Percentiles rank a stretch among this genome's conserved stretches.
phyloP scores from a whole-genome alignment of 768 basidiomycete genomes.

The Dioszegia crocea region DNA sequence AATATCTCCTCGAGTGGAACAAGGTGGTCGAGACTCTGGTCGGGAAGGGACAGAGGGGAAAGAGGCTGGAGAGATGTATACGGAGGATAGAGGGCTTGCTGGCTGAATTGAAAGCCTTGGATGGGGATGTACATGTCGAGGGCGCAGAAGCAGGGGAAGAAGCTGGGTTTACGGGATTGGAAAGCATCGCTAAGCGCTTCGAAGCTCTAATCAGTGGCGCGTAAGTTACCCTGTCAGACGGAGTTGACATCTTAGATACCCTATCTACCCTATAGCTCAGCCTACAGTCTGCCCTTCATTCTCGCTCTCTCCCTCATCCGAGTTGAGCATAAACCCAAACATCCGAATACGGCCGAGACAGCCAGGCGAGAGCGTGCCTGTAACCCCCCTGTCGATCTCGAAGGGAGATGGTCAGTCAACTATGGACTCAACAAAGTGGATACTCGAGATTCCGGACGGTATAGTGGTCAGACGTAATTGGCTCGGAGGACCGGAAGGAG shows the following conservation, averaged over 20 bases:
- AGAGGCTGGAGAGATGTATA: conserved; percentile 9
- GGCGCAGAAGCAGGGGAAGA: conserved; percentile 2
- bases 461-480: conserved; percentile 28
- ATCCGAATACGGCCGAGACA: conserved; percentile 22
- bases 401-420: not conserved
- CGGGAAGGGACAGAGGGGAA: conserved; percentile 2
- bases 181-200: conserved; percentile 10
- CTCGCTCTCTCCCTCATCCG: conserved; percentile 18
- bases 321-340: conserved; percentile 5
- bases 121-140: conserved; percentile 14
- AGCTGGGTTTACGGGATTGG: conserved; percentile 25
- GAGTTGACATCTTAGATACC: not conserved
- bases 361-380: conserved; percentile 15
- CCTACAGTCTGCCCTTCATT: conserved; percentile 25
- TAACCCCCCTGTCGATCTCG: not conserved
- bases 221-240: conserved; percentile 12
- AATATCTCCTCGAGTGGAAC: conserved; percentile 30
- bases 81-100: conserved; percentile 18
- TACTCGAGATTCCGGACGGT: conserved; percentile 24
- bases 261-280: not conserved
- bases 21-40: not conserved
- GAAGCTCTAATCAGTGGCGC: not conserved
- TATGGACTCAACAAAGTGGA: too few species aligned
- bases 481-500: conserved; percentile 10
- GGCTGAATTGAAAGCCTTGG: conserved; percentile 25